phyloP scores from a whole-genome alignment of 2,329 filamentous ascomycete genomes.

The Aspergillus tubingensis region DNA sequence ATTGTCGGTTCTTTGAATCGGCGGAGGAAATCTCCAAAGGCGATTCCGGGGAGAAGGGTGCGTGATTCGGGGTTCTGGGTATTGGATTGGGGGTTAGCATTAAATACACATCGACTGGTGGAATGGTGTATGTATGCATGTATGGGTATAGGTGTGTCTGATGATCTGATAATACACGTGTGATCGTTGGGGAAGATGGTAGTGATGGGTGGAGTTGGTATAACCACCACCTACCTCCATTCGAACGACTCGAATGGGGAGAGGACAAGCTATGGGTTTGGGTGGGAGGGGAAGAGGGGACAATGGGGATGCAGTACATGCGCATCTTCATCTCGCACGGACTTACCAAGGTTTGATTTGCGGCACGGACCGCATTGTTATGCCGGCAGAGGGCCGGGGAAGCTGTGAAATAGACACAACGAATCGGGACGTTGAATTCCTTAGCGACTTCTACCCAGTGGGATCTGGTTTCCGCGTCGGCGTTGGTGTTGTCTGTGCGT shows the following conservation, averaged over 20 bases:
- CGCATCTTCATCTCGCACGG: not conserved
- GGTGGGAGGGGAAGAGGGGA: not conserved
- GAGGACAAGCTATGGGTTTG: too few relatives aligned
- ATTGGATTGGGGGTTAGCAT: not conserved
- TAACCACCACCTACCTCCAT: not conserved
- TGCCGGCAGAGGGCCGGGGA: constrained; percentile 72
- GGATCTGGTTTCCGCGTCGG: constrained; percentile 73
- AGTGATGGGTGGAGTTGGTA: not conserved
- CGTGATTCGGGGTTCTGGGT: constrained; percentile 75
- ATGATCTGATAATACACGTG: not conserved
- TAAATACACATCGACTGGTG: not conserved
- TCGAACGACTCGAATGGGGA: too few relatives aligned
- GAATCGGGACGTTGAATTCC: constrained; percentile 70
- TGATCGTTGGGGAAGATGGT: not conserved
- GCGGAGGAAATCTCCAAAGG: constrained; percentile 74
- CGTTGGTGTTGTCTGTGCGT: constrained; percentile 86
- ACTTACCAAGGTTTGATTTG: constrained; percentile 51
- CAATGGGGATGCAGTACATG: constrained; percentile 1
- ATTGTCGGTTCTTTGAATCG: constrained; percentile 71
- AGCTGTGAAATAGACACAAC: constrained; percentile 83
- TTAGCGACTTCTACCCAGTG: constrained; percentile 76
- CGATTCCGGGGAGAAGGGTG: constrained; percentile 70
- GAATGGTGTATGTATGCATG: not conserved
- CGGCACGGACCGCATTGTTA: constrained; percentile 80
- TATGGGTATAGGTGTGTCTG: not conserved